A percentile compares a stretch with the other conserved stretches of the same genome.
These are phyloP conservation scores for Sporobolomyces roseus DNA, from an alignment of 768 basidiomycete species.

Conservation along the genomic window DNA sequence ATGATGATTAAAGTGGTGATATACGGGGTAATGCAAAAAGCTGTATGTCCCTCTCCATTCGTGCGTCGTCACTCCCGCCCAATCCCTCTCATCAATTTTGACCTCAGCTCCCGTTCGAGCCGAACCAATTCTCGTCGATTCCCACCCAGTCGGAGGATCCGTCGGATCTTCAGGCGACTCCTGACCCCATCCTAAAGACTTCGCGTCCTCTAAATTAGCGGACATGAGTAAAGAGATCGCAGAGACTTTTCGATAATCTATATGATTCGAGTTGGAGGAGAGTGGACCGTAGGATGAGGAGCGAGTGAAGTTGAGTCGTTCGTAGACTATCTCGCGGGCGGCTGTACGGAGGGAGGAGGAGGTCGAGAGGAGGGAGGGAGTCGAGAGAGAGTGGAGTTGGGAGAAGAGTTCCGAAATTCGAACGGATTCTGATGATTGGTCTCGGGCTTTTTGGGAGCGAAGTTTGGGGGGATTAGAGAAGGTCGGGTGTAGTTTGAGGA, in stretches of 20 bases:
- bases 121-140: neutral
- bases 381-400: constrained; percentile 25
- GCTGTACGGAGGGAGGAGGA: constrained; percentile 8
- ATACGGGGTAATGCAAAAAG: constrained; percentile 27
- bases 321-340: constrained; percentile 31
- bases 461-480: neutral
- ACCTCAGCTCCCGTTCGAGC: neutral
- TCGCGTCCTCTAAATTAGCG: constrained; percentile 14
- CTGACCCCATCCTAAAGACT: neutral
- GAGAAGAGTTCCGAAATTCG: constrained; percentile 15
- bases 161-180: neutral
- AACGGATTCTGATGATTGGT: neutral
- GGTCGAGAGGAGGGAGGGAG: neutral
- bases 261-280: neutral
- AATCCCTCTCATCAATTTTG: constrained; percentile 9
- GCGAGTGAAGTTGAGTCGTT: neutral
- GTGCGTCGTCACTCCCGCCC: constrained; percentile 24
- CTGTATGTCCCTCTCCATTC: constrained; percentile 27
- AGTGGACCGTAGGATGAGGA: constrained; percentile 8
- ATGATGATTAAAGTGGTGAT: constrained; percentile 6
- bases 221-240: constrained; percentile 10
- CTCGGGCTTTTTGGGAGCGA: neutral
- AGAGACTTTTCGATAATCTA: constrained; percentile 32
- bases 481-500: constrained; percentile 13
- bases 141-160: constrained; percentile 11